phyloP scores from a whole-genome alignment of 352 stramenopile genomes.

The Globisporangium paddicum region DNA sequence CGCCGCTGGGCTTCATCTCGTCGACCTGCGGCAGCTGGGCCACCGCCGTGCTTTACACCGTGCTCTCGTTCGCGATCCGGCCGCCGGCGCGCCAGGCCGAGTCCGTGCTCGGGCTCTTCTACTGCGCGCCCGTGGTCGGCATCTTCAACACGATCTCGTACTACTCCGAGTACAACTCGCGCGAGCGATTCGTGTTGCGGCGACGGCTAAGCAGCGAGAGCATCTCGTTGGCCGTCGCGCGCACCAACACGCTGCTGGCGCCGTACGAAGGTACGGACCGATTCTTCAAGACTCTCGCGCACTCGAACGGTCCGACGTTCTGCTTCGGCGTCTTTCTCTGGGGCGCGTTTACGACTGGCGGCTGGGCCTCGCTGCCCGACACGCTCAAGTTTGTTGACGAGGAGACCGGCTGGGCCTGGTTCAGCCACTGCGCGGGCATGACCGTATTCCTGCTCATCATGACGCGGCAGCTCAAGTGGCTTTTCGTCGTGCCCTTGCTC shows the following conservation, averaged over 20 bases:
- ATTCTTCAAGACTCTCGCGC: constrained; percentile 19
- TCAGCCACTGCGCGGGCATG: constrained; percentile 76
- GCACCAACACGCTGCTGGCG: constrained; percentile 35
- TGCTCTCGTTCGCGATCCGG: constrained; percentile 50
- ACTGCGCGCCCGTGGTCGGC: constrained; percentile 65
- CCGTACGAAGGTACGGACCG: constrained; percentile 9
- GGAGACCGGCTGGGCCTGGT: constrained; percentile 82
- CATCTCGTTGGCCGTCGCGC: constrained; percentile 68
- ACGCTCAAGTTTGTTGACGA: constrained; percentile 82
- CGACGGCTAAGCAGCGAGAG: constrained; percentile 66
- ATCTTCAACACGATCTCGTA: constrained; percentile 86
- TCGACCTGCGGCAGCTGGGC: constrained; percentile 67
- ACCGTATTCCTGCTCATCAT: constrained; percentile 76
- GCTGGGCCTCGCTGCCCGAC: constrained; percentile 75
- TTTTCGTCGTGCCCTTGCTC: constrained; percentile 67
- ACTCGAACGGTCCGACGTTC: constrained; percentile 54
- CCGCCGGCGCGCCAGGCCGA: constrained; percentile 38
- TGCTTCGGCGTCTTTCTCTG: constrained; percentile 61
- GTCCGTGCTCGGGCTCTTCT: constrained; percentile 59
- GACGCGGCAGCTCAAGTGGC: constrained; percentile 61
- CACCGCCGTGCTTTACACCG: constrained; percentile 50
- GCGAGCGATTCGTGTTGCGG: constrained; percentile 71
- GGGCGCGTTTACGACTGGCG: constrained; percentile 65
- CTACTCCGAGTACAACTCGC: constrained; percentile 82
- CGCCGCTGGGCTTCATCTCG: constrained; percentile 70